Evolutionary conservation across 495 filamentous ascomycete genomes (phyloP).

Genomic region (Parmelia sp.): DNA sequence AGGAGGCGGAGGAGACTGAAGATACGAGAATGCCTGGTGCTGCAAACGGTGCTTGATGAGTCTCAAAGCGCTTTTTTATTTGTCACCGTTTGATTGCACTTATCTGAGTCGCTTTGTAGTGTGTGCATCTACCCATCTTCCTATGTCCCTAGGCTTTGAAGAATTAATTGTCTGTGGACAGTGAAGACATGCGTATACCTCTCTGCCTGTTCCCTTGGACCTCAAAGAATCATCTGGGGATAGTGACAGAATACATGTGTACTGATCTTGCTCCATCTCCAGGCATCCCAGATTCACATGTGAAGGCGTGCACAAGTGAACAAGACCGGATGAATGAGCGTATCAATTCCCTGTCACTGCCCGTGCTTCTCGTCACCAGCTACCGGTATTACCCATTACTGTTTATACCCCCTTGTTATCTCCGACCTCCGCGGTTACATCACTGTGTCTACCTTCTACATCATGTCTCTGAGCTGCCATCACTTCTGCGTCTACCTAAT

Average conservation of each 20-base stretch:
- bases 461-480: background rate
- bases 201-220: too few relatives aligned
- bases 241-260: too few relatives aligned
- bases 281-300: too few relatives aligned
- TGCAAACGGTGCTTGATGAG: conserved; percentile 8
- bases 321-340: background rate
- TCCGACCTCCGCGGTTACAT: too few relatives aligned
- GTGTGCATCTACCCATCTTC: conserved; percentile 4
- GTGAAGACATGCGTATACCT: too few relatives aligned
- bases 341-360: background rate
- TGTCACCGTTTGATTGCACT: background rate
- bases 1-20: conserved; percentile 34
- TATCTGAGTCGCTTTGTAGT: conserved; percentile 3
- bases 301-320: conserved; percentile 1
- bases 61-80: background rate
- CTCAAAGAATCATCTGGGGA: too few relatives aligned
- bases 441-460: background rate
- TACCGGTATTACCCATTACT: background rate
- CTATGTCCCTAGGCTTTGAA: background rate
- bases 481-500: background rate
- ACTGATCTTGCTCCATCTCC: too few relatives aligned
- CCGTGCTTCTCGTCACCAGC: background rate
- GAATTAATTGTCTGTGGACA: background rate
- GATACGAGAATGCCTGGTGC: conserved; percentile 32
- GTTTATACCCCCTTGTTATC: background rate